These are phyloP conservation scores for Diatrype stigma DNA, from an alignment of 2,329 filamentous ascomycete genomes.

Conservation along the genomic window DNA sequence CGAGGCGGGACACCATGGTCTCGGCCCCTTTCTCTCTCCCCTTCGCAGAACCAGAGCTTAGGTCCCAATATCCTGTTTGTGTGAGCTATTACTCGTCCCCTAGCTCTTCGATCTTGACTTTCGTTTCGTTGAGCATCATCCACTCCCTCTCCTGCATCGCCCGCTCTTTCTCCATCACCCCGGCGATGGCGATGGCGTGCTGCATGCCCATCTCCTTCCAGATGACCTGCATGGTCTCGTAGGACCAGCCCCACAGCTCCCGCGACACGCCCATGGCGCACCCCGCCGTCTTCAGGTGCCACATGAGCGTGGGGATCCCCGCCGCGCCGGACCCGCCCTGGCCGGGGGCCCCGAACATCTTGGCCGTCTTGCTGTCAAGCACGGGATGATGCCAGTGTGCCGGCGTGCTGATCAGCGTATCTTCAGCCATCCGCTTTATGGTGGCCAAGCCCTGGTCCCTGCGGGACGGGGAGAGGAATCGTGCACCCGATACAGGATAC, in stretches of 20 bases:
- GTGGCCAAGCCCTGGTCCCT: conserved; percentile 28
- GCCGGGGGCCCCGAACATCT: conserved; percentile 31
- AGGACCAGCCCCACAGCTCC: conserved; percentile 41
- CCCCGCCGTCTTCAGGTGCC: conserved; percentile 43
- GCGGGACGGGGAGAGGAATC: conserved; percentile 26
- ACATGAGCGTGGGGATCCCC: conserved; percentile 44
- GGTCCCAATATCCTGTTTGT: too few species aligned
- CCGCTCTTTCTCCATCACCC: conserved; percentile 33
- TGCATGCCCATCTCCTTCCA: conserved; percentile 50
- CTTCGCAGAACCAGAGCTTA: too few species aligned
- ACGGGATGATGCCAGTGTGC: conserved; percentile 49
- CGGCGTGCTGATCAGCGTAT: conserved; percentile 42
- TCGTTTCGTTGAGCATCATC: conserved; percentile 1
- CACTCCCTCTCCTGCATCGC: conserved; percentile 16
- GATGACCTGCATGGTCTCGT: conserved; percentile 42
- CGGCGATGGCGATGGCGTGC: conserved; percentile 41
- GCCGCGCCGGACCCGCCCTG: conserved; percentile 42
- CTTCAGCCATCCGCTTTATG: conserved; percentile 37
- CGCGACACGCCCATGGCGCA: conserved; percentile 42
- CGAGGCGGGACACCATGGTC: too few species aligned
- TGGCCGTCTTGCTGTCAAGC: conserved; percentile 33
- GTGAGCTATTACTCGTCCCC: too few species aligned
- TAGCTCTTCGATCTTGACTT: conserved; percentile 15
- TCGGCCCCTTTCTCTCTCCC: too few species aligned
- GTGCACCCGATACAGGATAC: conserved; percentile 34